Percentiles rank a stretch among this genome's conserved stretches.
Evolutionary conservation across 129 eudicot genomes (phyloP).

Genomic region (Scalesia atractyloides): DNA sequence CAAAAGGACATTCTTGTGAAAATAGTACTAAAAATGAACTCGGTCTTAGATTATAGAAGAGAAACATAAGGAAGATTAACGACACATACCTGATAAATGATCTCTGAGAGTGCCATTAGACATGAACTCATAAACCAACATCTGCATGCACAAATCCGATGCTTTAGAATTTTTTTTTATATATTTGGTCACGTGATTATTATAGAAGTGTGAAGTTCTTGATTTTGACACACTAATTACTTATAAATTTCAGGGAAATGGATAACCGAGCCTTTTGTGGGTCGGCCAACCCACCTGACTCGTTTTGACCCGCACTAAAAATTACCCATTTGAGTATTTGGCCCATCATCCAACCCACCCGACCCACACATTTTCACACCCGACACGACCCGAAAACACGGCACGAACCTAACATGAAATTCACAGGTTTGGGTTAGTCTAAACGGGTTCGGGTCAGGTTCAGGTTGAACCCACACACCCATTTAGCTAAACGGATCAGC

Average conservation of each 20-base stretch:
- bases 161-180: constrained; percentile 12
- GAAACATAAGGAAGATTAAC: constrained; percentile 1
- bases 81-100: constrained; percentile 68
- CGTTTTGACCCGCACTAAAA: neutral
- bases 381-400: no score
- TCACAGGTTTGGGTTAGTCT: no score
- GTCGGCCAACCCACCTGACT: neutral
- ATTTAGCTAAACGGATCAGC: no score
- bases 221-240: neutral
- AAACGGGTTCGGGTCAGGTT: no score
- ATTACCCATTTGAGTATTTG: neutral
- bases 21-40: neutral
- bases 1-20: neutral
- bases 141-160: constrained; percentile 49
- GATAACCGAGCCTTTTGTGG: neutral
- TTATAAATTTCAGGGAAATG: constrained; percentile 7
- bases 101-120: constrained; percentile 91
- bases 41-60: neutral
- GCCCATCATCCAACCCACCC: neutral
- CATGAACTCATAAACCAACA: constrained; percentile 92
- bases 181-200: no score
- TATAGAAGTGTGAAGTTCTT: constrained; percentile 10
- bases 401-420: no score
- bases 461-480: no score
- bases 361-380: neutral